Conservation (phyloP, 1,284 basidiomycete genomes). For the Coniferiporia sulphurascens region DNA sequence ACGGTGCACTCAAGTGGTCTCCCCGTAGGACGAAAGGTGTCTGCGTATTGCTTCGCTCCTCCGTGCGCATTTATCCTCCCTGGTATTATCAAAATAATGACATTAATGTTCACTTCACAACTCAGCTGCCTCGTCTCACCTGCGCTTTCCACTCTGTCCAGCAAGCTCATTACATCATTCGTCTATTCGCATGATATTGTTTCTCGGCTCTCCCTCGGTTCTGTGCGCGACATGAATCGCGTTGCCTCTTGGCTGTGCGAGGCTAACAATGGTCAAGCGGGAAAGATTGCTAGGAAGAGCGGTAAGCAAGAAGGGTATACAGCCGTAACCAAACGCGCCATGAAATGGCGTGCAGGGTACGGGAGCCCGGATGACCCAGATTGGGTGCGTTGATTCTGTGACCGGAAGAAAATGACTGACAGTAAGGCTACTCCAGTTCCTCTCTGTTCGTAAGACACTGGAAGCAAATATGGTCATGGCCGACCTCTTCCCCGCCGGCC, state of each 20-base stretch:
- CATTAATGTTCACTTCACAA: constrained; percentile 1
- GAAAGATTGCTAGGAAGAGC: constrained; percentile 25
- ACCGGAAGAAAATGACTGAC: not conserved
- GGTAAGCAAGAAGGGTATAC: constrained; percentile 45
- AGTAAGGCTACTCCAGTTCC: constrained; percentile 42
- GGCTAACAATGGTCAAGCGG: constrained; percentile 39
- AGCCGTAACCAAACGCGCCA: constrained; percentile 54
- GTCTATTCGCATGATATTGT: constrained; percentile 82
- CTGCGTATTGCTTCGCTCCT: constrained; percentile 77
- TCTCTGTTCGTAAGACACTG: constrained; percentile 74
- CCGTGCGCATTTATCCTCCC: constrained; percentile 46
- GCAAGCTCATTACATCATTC: constrained; percentile 66
- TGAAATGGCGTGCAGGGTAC: constrained; percentile 51
- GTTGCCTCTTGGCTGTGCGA: constrained; percentile 77
- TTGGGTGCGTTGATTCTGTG: constrained; percentile 46
- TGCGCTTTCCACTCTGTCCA: constrained; percentile 48
- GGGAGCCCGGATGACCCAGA: constrained; percentile 52
- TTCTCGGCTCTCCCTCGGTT: constrained; percentile 71
- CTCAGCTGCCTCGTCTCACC: constrained; percentile 55
- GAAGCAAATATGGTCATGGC: constrained; percentile 81
- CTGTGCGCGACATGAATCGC: constrained; percentile 71
- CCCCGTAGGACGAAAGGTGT: constrained; percentile 60
- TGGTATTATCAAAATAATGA: constrained; percentile 6
- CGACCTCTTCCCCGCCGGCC: constrained; percentile 74
- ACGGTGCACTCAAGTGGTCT: constrained; percentile 69